Base-by-base conservation (phyloP, 2,329 filamentous ascomycete genomes). In the Exserohilum rostratum region DNA sequence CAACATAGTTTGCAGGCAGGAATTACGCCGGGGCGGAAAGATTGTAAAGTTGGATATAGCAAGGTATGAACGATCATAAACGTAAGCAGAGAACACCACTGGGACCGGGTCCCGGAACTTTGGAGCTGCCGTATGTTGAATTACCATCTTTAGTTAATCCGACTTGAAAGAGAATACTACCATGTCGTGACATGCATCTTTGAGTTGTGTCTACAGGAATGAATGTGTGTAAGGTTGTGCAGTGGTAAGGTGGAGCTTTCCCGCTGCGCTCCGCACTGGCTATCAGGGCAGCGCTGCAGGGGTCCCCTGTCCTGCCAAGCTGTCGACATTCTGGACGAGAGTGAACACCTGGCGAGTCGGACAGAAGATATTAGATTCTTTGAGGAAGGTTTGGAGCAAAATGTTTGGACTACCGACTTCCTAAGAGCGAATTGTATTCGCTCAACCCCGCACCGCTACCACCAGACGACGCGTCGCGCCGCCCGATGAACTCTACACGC, bases 401-500 rank as follows among this genome's bases (percentile, higher is more conserved):
- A 60, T 54, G 50, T 46, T 50, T 40, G 43, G 18, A 31, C 38
- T 40, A 17, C 22, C 20, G 17, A 25, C 30, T 51, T 45, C n/a
- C 17, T 42, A 46, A 18, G 52, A 47, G 47, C 51, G 52, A 55
- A 51, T 4, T 31, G 17, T 20, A 52, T 46, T 47, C 48, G 52
- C 52, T 51, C 52, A 37, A 22, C 31, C 25, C 30, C 31, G 10
- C 35, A 30, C 43, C 37, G 38, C n/a, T 35, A 13, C 46, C 7
- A n/a, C 44, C 27, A 37, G 15, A 45, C 35, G 45, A 49, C 56
- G 53, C 56, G 56, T 58, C 43, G 42, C 46, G 40, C 48, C 35
- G 53, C 38, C 57, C 50, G 37, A 79, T 79, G 77, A 76, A 78
- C 73, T 77, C 73, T 61, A 62, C 63, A 58, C 71, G 78, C 61